These are phyloP conservation scores for Miamiensis avidus DNA, from an alignment of 169 alveolate genomes.

Conservation along the genomic window DNA sequence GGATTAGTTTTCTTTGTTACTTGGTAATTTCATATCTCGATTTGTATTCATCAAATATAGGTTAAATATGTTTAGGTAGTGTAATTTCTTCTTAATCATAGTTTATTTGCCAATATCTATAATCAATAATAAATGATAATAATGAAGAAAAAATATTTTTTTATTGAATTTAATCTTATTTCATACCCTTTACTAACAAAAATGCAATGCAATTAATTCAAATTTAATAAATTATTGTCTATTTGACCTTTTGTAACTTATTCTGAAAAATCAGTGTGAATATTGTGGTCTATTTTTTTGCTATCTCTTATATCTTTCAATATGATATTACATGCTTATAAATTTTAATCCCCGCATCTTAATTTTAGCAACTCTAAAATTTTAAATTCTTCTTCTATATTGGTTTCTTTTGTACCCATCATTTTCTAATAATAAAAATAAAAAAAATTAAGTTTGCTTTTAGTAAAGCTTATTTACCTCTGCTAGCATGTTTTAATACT, in stretches of 20 bases:
- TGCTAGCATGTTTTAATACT: conserved; percentile 51
- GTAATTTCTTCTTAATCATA: conserved; percentile 37
- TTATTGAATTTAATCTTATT: too few species aligned
- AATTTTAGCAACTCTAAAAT: conserved; percentile 39
- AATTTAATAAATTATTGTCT: conserved; percentile 2
- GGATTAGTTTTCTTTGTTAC: conserved; percentile 30
- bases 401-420: conserved; percentile 33
- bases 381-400: conserved; percentile 39
- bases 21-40: conserved; percentile 31
- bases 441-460: too few species aligned
- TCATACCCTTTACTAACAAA: conserved; percentile 21
- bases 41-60: conserved; percentile 30
- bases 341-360: conserved; percentile 40
- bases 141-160: background rate
- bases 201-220: conserved; percentile 22
- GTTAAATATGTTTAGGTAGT: conserved; percentile 30
- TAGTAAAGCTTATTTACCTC: background rate
- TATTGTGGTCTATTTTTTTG: conserved; percentile 34
- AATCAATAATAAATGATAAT: too few species aligned
- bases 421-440: conserved; percentile 13
- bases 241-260: background rate
- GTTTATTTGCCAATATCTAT: conserved; percentile 43
- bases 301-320: conserved; percentile 42
- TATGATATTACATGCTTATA: conserved; percentile 38
- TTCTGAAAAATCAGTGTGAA: conserved; percentile 16